These are phyloP conservation scores for Galeopsis tetrahit DNA, from an alignment of 257 asterid species.

Conservation along the genomic window DNA sequence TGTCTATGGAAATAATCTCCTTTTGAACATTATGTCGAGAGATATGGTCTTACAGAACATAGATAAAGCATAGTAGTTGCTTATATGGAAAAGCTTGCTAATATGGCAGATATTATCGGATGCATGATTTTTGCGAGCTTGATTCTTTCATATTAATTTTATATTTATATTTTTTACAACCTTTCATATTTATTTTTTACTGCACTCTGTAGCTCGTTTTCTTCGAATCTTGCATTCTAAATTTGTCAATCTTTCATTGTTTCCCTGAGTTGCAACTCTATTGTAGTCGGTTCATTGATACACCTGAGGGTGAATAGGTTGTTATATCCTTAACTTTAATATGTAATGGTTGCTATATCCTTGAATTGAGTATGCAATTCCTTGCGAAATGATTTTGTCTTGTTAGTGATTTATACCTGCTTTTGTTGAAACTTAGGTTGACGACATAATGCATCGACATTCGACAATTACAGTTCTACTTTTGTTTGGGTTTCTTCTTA, in stretches of 20 bases:
- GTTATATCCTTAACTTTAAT: background rate
- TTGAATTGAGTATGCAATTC: background rate
- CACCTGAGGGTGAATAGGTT: background rate
- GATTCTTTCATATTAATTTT: background rate
- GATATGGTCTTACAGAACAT: background rate
- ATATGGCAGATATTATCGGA: background rate
- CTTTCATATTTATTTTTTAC: background rate
- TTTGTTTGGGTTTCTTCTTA: background rate
- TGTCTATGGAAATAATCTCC: background rate
- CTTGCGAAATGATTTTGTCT: background rate
- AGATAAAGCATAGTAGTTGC: background rate
- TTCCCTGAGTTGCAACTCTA: background rate
- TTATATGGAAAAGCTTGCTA: conserved; percentile 3
- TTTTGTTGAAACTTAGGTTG: background rate
- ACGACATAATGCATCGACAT: background rate
- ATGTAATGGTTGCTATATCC: background rate
- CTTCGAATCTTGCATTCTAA: background rate
- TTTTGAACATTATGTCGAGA: background rate
- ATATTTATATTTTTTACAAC: background rate
- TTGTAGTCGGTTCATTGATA: background rate
- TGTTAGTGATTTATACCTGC: background rate
- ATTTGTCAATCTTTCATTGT: background rate
- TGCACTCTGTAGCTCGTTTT: background rate
- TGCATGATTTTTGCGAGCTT: background rate
- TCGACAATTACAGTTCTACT: background rate